Evolutionary conservation across 1,284 basidiomycete species (phyloP).

Genomic region (Ustilago nuda): DNA sequence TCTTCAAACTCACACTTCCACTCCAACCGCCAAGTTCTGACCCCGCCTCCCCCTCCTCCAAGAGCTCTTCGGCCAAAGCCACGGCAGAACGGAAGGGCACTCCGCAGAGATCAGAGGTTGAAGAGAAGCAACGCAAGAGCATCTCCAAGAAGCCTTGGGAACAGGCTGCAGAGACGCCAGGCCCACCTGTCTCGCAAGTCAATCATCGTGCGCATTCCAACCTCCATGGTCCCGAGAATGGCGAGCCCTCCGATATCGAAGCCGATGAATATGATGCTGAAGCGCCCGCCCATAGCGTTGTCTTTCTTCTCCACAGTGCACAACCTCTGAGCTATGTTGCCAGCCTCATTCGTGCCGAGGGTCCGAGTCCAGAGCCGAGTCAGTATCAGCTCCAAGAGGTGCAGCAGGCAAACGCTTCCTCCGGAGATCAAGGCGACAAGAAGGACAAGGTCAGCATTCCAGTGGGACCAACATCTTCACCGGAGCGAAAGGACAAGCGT

Average conservation of each 20-base stretch:
- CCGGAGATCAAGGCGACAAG: neutral
- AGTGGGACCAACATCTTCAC: slow-evolving; percentile 27
- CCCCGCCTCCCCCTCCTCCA: slow-evolving; percentile 38
- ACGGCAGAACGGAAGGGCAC: slow-evolving; percentile 19
- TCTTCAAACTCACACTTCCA: slow-evolving; percentile 60
- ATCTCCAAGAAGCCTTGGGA: slow-evolving; percentile 43
- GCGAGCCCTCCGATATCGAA: slow-evolving; percentile 50
- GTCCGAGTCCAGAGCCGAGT: slow-evolving; percentile 52
- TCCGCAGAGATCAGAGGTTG: slow-evolving; percentile 2
- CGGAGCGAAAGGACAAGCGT: slow-evolving; percentile 43
- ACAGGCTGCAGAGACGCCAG: slow-evolving; percentile 41
- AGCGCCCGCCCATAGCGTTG: slow-evolving; percentile 58
- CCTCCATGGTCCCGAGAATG: slow-evolving; percentile 48
- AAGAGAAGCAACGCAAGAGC: slow-evolving; percentile 22
- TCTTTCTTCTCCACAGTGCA: slow-evolving; percentile 58
- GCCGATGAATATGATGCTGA: slow-evolving; percentile 57
- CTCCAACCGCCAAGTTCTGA: slow-evolving; percentile 44
- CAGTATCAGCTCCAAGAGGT: slow-evolving; percentile 26
- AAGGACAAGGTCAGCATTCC: slow-evolving; percentile 30
- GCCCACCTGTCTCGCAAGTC: slow-evolving; percentile 44
- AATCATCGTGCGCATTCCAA: slow-evolving; percentile 37
- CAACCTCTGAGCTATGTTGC: slow-evolving; percentile 62
- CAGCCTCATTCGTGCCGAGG: slow-evolving; percentile 59
- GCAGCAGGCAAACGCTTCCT: neutral
- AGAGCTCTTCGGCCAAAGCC: slow-evolving; percentile 29